phyloP scores from a whole-genome alignment of 495 filamentous ascomycete species.

The Stereocaulon alpinum region DNA sequence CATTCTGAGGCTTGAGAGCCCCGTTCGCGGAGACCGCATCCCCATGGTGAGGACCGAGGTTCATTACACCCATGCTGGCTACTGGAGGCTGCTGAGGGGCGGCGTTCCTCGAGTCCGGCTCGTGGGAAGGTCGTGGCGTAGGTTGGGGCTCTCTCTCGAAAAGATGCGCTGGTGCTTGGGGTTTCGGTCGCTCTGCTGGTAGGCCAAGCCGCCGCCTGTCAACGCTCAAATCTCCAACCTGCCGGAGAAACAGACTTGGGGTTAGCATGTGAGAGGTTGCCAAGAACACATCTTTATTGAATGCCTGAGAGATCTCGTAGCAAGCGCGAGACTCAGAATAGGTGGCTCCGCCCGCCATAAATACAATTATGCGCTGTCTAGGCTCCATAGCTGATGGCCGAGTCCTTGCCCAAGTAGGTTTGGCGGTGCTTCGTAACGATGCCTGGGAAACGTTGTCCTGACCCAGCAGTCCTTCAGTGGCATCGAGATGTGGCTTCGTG shows the following conservation, averaged over 20 bases:
- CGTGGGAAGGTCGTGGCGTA: slow-evolving; percentile 24
- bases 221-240: slow-evolving; percentile 66
- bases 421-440: slow-evolving; percentile 67
- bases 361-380: slow-evolving; percentile 83
- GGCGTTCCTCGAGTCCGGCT: slow-evolving; percentile 29
- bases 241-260: slow-evolving; percentile 66
- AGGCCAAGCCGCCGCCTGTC: slow-evolving; percentile 67
- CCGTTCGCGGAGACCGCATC: slow-evolving; percentile 28
- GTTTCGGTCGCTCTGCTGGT: slow-evolving; percentile 69
- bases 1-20: slow-evolving; percentile 9
- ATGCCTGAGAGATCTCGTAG: slow-evolving; percentile 69
- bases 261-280: slow-evolving; percentile 87
- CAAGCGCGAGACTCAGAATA: slow-evolving; percentile 81
- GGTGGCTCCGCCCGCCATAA: slow-evolving; percentile 93
- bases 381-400: slow-evolving; percentile 66
- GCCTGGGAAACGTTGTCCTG: slow-evolving; percentile 52
- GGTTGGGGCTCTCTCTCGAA: slow-evolving; percentile 65
- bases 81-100: slow-evolving; percentile 39
- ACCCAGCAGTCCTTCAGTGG: slow-evolving; percentile 42
- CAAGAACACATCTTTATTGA: slow-evolving; percentile 73
- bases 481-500: slow-evolving; percentile 62
- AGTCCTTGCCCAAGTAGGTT: slow-evolving; percentile 89
- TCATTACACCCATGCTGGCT: slow-evolving; percentile 49
- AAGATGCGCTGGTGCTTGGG: slow-evolving; percentile 72
- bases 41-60: slow-evolving; percentile 31